phyloP scores from a whole-genome alignment of 2,329 filamentous ascomycete species.

The Tolypocladium ophioglossoides region DNA sequence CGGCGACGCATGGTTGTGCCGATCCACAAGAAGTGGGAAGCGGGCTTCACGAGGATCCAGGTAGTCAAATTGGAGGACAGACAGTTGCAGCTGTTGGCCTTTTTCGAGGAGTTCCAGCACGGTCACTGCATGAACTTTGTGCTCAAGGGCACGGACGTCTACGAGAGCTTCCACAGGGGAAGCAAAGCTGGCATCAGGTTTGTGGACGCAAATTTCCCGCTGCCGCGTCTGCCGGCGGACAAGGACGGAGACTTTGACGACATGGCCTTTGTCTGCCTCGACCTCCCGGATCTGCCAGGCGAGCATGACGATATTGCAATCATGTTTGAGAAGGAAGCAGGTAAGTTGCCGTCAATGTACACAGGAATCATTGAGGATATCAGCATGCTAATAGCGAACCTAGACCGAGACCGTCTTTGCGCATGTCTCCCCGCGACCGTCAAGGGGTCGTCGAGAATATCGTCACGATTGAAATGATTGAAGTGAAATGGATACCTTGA shows the following conservation, averaged over 20 bases:
- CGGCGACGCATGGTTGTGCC: constrained; percentile 81
- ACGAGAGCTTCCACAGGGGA: constrained; percentile 56
- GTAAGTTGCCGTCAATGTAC: constrained; percentile 34
- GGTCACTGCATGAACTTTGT: constrained; percentile 84
- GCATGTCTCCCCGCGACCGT: constrained; percentile 45
- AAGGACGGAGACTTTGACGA: constrained; percentile 43
- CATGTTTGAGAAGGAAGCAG: constrained; percentile 67
- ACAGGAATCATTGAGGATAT: neutral
- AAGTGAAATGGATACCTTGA: neutral
- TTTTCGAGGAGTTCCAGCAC: constrained; percentile 81
- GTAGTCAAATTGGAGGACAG: constrained; percentile 62
- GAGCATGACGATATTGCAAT: constrained; percentile 90
- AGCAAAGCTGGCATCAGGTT: constrained; percentile 66
- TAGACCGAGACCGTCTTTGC: constrained; percentile 44
- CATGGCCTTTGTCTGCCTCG: constrained; percentile 70
- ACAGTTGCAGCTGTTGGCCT: constrained; percentile 67
- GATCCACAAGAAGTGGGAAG: constrained; percentile 92
- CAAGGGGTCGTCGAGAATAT: constrained; percentile 31
- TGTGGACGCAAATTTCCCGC: constrained; percentile 81
- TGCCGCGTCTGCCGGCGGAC: constrained; percentile 52
- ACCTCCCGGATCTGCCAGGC: constrained; percentile 78
- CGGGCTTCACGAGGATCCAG: constrained; percentile 68
- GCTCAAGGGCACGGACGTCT: constrained; percentile 73
- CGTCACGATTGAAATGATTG: constrained; percentile 16
- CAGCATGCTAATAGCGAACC: neutral